phyloP scores from a whole-genome alignment of 1,284 basidiomycete species.

The Athelia sp. region DNA sequence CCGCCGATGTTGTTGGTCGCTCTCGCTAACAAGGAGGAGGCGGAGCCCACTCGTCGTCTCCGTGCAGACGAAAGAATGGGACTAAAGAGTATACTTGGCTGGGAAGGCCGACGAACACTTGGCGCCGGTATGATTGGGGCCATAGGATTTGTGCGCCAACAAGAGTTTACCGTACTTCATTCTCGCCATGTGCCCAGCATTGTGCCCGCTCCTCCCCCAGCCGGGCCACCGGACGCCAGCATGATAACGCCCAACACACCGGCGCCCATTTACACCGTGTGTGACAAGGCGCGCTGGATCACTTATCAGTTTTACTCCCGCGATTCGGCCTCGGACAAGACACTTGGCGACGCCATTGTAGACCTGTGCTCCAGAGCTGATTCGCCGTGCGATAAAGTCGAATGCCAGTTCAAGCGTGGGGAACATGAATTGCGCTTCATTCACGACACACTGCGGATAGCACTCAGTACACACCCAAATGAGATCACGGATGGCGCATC shows the following conservation, averaged over 20 bases:
- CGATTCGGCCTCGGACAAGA: slow-evolving; percentile 26
- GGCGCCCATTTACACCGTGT: slow-evolving; percentile 12
- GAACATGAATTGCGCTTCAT: slow-evolving; percentile 48
- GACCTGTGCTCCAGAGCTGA: slow-evolving; percentile 27
- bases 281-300: slow-evolving; percentile 39
- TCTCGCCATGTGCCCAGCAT: slow-evolving; percentile 36
- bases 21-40: slow-evolving; percentile 44
- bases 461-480: slow-evolving; percentile 22
- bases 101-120: slow-evolving; percentile 42
- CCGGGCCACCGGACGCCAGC: slow-evolving; percentile 1
- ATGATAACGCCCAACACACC: neutral
- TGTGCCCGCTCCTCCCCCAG: slow-evolving; percentile 6
- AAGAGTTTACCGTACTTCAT: slow-evolving; percentile 51
- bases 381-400: slow-evolving; percentile 33
- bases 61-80: slow-evolving; percentile 53
- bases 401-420: slow-evolving; percentile 34
- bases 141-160: slow-evolving; percentile 53
- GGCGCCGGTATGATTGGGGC: slow-evolving; percentile 47
- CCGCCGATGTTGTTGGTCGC: slow-evolving; percentile 42
- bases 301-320: slow-evolving; percentile 45
- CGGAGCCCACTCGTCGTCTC: slow-evolving; percentile 30
- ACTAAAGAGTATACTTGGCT: slow-evolving; percentile 49
- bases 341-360: slow-evolving; percentile 38
- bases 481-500: slow-evolving; percentile 8
- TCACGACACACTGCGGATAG: slow-evolving; percentile 43